These are phyloP conservation scores for Poteriospumella lacustris DNA, from an alignment of 108 stramenopile genomes.

Conservation along the genomic window DNA sequence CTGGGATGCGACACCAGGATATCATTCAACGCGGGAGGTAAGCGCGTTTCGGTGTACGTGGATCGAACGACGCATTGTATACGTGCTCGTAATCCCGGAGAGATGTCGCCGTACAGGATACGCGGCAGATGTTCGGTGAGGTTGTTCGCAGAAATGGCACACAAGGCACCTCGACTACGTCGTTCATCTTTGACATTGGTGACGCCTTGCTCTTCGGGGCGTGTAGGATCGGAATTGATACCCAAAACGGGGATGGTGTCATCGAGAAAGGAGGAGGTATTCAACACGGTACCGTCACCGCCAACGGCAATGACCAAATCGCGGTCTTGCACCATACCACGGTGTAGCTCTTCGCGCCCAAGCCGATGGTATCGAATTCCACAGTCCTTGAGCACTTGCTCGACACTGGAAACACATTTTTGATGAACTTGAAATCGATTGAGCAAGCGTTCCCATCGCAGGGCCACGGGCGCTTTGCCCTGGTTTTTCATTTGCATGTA, in stretches of 20 bases:
- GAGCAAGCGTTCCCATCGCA: slow-evolving; percentile 68
- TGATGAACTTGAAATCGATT: slow-evolving; percentile 80
- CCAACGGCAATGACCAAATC: slow-evolving; percentile 89
- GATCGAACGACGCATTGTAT: slow-evolving; percentile 79
- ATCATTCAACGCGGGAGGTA: slow-evolving; percentile 91
- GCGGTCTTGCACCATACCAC: slow-evolving; percentile 66
- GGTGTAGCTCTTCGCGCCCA: slow-evolving; percentile 84
- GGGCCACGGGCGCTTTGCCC: slow-evolving; percentile 87
- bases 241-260: slow-evolving; percentile 44
- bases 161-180: slow-evolving; percentile 82
- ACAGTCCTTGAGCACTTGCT: slow-evolving; percentile 40
- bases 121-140: slow-evolving; percentile 65
- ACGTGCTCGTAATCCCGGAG: slow-evolving; percentile 59
- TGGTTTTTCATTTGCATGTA: slow-evolving; percentile 75
- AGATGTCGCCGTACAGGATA: slow-evolving; percentile 66
- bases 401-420: slow-evolving; percentile 67
- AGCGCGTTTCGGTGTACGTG: slow-evolving; percentile 82
- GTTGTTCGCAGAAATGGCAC: slow-evolving; percentile 67
- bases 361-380: slow-evolving; percentile 74
- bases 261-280: slow-evolving; percentile 50
- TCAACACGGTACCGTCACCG: slow-evolving; percentile 88
- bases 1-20: slow-evolving; percentile 84
- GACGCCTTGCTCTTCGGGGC: slow-evolving; percentile 39
- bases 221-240: slow-evolving; percentile 55
- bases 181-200: slow-evolving; percentile 79